Conservation (phyloP, 139 green algal genomes). For the Chlorella vulgaris region DNA sequence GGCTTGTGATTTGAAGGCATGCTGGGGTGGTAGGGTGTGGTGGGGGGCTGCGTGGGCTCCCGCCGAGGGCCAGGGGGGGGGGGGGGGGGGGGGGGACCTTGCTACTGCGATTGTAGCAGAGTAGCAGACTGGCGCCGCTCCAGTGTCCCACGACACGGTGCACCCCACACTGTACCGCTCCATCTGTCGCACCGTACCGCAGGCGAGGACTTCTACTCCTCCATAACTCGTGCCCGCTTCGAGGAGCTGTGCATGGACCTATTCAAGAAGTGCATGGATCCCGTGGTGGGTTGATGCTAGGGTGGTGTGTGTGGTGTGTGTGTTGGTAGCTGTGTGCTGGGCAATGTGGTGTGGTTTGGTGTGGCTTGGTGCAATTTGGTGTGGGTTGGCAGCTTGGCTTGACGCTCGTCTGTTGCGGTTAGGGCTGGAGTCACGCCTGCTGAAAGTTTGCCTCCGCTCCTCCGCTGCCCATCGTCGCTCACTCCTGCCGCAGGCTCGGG, state of each 20-base stretch:
- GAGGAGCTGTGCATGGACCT: constrained; percentile 99
- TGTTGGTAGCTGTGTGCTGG: no score
- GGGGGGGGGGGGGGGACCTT: constrained; percentile 46
- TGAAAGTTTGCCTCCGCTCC: not conserved
- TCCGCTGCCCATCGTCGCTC: no score
- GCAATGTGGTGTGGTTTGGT: no score
- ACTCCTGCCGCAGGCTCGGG: constrained; percentile 38
- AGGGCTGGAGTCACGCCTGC: no score
- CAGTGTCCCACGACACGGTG: no score
- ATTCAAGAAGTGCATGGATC: constrained; percentile 99
- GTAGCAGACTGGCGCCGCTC: no score
- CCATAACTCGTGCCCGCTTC: constrained; percentile 94
- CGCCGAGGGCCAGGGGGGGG: constrained; percentile 75
- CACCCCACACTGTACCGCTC: constrained; percentile 90
- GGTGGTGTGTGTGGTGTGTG: no score
- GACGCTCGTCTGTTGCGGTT: no score
- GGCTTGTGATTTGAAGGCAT: not conserved
- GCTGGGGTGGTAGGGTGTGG: not conserved
- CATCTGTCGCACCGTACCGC: constrained; percentile 81
- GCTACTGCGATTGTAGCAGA: no score
- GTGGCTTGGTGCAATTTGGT: no score
- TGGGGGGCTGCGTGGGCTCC: constrained; percentile 72
- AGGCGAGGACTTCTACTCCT: constrained; percentile 94
- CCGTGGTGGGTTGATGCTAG: constrained; percentile 74
- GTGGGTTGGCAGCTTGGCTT: not conserved